Percentiles rank a stretch among this genome's conserved stretches.
Conservation (phyloP, 2,329 filamentous ascomycete genomes). For the Aspergillus costaricaensis region DNA sequence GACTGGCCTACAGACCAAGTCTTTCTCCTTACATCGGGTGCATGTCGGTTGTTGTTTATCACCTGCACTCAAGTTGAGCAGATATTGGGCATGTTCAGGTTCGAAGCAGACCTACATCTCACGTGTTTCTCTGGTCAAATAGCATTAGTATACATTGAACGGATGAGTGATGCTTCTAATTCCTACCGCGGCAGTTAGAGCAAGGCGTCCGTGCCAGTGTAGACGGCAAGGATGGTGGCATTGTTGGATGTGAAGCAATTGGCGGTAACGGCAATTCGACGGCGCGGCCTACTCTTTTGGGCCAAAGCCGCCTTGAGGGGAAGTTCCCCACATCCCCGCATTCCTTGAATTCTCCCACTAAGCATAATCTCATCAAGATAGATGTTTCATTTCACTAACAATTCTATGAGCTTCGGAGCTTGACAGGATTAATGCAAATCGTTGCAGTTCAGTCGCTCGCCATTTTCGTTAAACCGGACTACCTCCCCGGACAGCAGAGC, state of each 20-base stretch:
- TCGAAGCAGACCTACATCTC: neutral
- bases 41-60: slow-evolving; percentile 21
- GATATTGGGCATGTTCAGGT: neutral
- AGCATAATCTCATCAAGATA: neutral
- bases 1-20: slow-evolving; percentile 14
- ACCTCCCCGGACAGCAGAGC: slow-evolving; percentile 20
- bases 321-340: slow-evolving; percentile 2
- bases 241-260: neutral
- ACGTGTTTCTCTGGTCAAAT: neutral
- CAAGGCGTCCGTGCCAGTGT: neutral
- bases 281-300: neutral
- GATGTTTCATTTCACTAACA: neutral
- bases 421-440: neutral
- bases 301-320: neutral
- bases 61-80: slow-evolving; percentile 1
- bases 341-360: neutral
- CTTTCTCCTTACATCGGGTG: slow-evolving; percentile 18
- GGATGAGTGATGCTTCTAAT: too few species aligned
- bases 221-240: neutral
- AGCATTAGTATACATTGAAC: neutral
- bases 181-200: neutral
- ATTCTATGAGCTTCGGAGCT: neutral
- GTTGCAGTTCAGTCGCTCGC: slow-evolving; percentile 18
- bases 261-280: neutral
- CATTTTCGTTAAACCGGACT: slow-evolving; percentile 37